These are phyloP conservation scores for Rhodotorula kratochvilovae DNA, from an alignment of 768 basidiomycete genomes.

Conservation along the genomic window DNA sequence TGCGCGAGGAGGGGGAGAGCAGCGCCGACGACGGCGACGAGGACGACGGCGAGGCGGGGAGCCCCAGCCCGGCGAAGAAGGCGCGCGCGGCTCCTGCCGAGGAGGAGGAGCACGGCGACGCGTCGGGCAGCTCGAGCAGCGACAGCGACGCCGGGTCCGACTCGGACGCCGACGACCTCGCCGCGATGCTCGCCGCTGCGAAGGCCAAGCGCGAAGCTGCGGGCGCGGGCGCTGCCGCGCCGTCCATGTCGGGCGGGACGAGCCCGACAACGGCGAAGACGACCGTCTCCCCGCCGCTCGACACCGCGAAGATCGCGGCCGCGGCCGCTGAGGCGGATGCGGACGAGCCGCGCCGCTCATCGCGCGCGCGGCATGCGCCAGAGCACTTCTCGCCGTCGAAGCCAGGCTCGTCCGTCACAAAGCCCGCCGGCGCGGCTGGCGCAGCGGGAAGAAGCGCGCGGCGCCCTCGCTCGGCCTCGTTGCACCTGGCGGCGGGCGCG, in stretches of 20 bases:
- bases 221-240: not conserved
- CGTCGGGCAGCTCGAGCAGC: not conserved
- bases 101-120: no score
- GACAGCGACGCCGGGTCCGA: not conserved
- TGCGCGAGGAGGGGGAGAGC: not conserved
- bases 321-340: not conserved
- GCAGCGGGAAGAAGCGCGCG: no score
- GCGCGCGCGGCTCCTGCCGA: not conserved
- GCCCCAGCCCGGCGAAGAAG: not conserved
- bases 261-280: slow-evolving; percentile 20
- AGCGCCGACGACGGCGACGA: not conserved
- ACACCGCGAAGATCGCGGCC: no score
- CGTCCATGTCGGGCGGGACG: not conserved
- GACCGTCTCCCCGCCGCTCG: slow-evolving; percentile 9
- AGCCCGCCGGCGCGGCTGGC: not conserved
- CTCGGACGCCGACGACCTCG: slow-evolving; percentile 16
- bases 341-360: slow-evolving; percentile 1
- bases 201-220: slow-evolving; percentile 1
- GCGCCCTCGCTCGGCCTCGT: not conserved
- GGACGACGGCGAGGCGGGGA: not conserved
- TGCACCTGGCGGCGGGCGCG: no score
- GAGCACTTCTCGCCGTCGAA: slow-evolving; percentile 3
- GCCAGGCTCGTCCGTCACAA: not conserved
- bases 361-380: not conserved
- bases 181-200: slow-evolving; percentile 7